Evolutionary conservation across 768 basidiomycete genomes (phyloP), one percentile per base, ranked within the genome.

Genomic region (Goffeauzyma gilvescens): DNA sequence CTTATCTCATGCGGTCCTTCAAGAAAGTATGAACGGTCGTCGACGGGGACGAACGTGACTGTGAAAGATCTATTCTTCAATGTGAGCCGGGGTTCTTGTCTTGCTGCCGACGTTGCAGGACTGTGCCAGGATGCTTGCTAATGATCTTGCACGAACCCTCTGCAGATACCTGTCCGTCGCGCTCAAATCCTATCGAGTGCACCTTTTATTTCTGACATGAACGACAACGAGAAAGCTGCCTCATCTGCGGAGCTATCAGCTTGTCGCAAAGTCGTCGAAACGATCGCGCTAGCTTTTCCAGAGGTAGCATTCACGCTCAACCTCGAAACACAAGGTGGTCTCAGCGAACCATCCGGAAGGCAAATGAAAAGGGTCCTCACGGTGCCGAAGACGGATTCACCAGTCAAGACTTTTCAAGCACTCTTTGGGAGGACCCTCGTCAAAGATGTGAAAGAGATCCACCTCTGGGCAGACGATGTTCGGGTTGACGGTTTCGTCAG

Each of bases 11-110:
- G 66, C 20, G 85, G 85, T 0, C 70, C 75, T 24, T 77, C 85
- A 3, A 65, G 76, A 27, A 74, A 81, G 17, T 81, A 83, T 77
- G 71, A 75, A 44, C 69, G 78, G 49, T 75, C 81, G 57, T 67
- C 67, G 1, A 64, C 72, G 2, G 90, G 90, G 3, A 93, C 89
- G 5, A 76, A 73, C 9, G 78, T 90, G 31, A 76, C 73, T 51
- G 68, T 93, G 32, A 76, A 82, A 17, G 90, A 95, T 60, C 77
- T 82, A 2, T 98, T 93, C 58, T 81, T 79, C 57, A 86, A 82
- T 55, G 85, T 85, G 48, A 32, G 74, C n/a, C n/a, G n/a, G n/a
- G n/a, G n/a, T n/a, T n/a, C n/a, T n/a, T n/a, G n/a, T n/a, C n/a
- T 67, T 14, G 5, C 9, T n/a, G n/a, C 28, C 9, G 28, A 9